Percentiles rank a stretch among this genome's conserved stretches.
Evolutionary conservation across 2,329 filamentous ascomycete species (phyloP).

Genomic region (Ciborinia camelliae): DNA sequence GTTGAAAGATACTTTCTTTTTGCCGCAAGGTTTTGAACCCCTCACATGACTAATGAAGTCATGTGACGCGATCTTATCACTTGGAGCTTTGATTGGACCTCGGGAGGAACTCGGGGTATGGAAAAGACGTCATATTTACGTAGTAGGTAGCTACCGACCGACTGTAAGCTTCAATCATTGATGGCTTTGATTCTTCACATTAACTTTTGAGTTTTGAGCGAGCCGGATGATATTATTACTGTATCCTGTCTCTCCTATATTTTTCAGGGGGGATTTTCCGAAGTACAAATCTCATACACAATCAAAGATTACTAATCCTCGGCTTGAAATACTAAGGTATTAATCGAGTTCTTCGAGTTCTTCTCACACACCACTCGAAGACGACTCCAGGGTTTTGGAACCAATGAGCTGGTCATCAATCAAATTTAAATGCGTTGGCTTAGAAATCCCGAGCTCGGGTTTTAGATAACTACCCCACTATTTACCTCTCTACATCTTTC

Average conservation of each 20-base stretch:
- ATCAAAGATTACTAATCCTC: not conserved
- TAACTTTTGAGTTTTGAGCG: not conserved
- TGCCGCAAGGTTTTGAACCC: not conserved
- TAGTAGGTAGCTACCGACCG: no score
- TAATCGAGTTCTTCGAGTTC: no score
- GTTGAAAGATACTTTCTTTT: constrained; percentile 10
- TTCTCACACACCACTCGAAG: not conserved
- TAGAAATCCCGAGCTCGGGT: constrained; percentile 7
- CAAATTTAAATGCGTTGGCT: constrained; percentile 5
- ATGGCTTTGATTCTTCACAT: not conserved
- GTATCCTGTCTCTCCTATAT: not conserved
- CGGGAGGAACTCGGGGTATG: not conserved
- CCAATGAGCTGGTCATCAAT: not conserved
- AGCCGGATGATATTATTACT: not conserved
- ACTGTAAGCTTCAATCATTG: not conserved
- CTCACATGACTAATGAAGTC: not conserved
- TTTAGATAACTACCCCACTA: constrained; percentile 11
- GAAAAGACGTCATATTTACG: constrained; percentile 2
- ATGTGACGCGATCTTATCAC: not conserved
- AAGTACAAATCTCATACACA: not conserved
- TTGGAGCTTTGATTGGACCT: not conserved
- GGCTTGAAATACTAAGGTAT: not conserved
- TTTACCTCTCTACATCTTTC: not conserved
- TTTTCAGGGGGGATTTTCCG: not conserved
- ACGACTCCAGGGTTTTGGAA: not conserved